Evolutionary conservation across 2,329 filamentous ascomycete species (phyloP).

Genomic region (Nothomitra cinnamomea): DNA sequence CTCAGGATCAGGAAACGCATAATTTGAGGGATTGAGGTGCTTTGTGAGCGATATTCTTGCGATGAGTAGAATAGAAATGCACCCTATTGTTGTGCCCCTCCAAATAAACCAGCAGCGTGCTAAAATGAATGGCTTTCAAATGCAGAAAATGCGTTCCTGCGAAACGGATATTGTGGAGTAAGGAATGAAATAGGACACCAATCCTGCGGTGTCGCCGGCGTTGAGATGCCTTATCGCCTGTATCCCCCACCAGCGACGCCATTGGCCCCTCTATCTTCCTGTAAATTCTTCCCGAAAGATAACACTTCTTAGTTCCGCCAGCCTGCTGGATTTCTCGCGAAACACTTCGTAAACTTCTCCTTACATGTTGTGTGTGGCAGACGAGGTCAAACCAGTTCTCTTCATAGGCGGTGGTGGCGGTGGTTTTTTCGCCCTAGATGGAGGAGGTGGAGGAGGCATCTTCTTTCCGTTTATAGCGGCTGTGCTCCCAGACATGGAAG

Average conservation of each 20-base stretch:
- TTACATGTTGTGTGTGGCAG: background rate
- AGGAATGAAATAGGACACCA: background rate
- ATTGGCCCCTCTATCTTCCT: too few relatives aligned
- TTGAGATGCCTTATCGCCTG: too few relatives aligned
- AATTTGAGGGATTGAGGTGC: too few relatives aligned
- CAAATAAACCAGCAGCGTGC: background rate
- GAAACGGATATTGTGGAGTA: background rate
- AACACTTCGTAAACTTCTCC: background rate
- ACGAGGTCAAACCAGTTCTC: constrained; percentile 20
- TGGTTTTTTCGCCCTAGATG: constrained; percentile 46
- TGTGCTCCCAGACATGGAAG: constrained; percentile 34
- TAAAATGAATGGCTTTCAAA: background rate
- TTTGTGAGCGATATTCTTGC: background rate
- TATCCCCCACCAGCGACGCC: too few relatives aligned
- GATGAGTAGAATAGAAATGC: background rate
- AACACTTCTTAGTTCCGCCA: too few relatives aligned
- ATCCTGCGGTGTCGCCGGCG: background rate
- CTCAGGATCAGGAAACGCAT: too few relatives aligned
- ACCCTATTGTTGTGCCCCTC: background rate
- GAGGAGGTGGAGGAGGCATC: constrained; percentile 44
- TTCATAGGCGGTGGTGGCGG: constrained; percentile 48
- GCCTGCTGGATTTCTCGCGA: background rate
- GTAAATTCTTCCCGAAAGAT: too few relatives aligned
- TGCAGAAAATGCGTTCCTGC: constrained; percentile 1
- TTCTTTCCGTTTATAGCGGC: constrained; percentile 30